phyloP scores from a whole-genome alignment of 2,329 filamentous ascomycete species.

The Ophiognomonia clavigignenti-juglandacearum region DNA sequence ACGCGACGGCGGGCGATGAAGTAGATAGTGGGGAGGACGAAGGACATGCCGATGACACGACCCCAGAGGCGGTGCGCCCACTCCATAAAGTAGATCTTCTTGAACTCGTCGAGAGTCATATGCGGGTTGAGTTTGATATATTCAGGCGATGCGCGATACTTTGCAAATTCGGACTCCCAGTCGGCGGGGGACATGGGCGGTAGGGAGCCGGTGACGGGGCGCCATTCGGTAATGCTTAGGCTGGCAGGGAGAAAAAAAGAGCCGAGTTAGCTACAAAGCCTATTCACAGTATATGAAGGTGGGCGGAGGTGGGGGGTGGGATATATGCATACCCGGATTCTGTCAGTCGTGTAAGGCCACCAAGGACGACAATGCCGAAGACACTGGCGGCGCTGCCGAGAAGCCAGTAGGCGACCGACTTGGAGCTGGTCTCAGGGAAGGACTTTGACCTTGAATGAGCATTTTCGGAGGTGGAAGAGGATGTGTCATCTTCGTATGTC shows the following conservation, averaged over 20 bases:
- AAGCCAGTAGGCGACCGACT: slow-evolving; percentile 85
- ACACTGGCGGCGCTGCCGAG: slow-evolving; percentile 87
- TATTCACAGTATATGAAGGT: too few species aligned
- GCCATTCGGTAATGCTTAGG: slow-evolving; percentile 98
- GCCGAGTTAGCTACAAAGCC: too few species aligned
- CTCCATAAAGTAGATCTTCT: slow-evolving; percentile 99
- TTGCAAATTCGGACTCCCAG: slow-evolving; percentile 90
- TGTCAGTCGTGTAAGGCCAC: slow-evolving; percentile 86
- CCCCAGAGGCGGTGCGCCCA: slow-evolving; percentile 96
- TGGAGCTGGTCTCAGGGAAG: slow-evolving; percentile 62
- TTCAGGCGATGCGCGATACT: slow-evolving; percentile 89
- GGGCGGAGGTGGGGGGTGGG: not conserved
- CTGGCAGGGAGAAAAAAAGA: slow-evolving; percentile 48
- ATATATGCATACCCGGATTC: slow-evolving; percentile 73
- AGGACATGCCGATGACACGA: slow-evolving; percentile 82
- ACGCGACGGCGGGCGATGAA: slow-evolving; percentile 79
- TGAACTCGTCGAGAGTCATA: slow-evolving; percentile 92
- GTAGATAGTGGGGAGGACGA: slow-evolving; percentile 82
- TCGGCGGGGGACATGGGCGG: slow-evolving; percentile 73
- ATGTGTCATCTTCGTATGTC: not conserved
- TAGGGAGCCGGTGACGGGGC: slow-evolving; percentile 86
- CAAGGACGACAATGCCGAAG: slow-evolving; percentile 95
- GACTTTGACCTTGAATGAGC: slow-evolving; percentile 22
- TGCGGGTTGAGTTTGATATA: slow-evolving; percentile 87
- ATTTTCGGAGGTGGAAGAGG: not conserved